Conservation (phyloP, 2,329 filamentous ascomycete species). For the Trichophyton verrucosum region DNA sequence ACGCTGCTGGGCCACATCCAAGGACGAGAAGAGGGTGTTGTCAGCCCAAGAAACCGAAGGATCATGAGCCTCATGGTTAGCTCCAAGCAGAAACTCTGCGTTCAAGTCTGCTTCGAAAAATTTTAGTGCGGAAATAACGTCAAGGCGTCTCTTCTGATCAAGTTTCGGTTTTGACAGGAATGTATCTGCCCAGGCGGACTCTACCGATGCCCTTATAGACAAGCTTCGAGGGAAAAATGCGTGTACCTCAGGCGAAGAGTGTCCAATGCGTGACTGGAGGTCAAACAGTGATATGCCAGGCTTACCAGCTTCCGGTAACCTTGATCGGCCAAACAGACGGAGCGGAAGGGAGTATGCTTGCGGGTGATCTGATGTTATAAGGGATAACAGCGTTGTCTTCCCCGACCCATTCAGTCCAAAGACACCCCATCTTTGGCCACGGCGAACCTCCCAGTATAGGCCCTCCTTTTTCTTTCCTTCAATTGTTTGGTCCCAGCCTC, state of each 20-base stretch:
- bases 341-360: constrained; percentile 86
- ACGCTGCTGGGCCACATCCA: constrained; percentile 47
- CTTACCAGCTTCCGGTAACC: constrained; percentile 59
- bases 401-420: constrained; percentile 90
- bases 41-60: not conserved
- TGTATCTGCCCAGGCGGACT: constrained; percentile 83
- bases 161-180: constrained; percentile 61
- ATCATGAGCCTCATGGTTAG: not conserved
- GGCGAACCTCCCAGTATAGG: constrained; percentile 68
- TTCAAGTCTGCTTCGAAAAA: constrained; percentile 75
- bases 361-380: constrained; percentile 91
- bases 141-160: constrained; percentile 41
- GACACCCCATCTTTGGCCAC: constrained; percentile 79
- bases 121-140: constrained; percentile 56
- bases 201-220: constrained; percentile 59
- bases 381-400: constrained; percentile 84
- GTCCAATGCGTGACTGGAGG: constrained; percentile 76
- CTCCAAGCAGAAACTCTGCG: not conserved
- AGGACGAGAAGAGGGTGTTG: constrained; percentile 56
- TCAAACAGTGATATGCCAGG: constrained; percentile 83
- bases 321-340: constrained; percentile 67
- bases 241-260: constrained; percentile 89
- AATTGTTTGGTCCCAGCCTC: constrained; percentile 58
- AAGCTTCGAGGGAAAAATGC: constrained; percentile 75
- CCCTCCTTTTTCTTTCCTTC: constrained; percentile 43